Percentiles rank a stretch among this genome's conserved stretches.
Evolutionary conservation across 1,139 yeast species (phyloP).

Genomic region (Geotrichum reessii): DNA sequence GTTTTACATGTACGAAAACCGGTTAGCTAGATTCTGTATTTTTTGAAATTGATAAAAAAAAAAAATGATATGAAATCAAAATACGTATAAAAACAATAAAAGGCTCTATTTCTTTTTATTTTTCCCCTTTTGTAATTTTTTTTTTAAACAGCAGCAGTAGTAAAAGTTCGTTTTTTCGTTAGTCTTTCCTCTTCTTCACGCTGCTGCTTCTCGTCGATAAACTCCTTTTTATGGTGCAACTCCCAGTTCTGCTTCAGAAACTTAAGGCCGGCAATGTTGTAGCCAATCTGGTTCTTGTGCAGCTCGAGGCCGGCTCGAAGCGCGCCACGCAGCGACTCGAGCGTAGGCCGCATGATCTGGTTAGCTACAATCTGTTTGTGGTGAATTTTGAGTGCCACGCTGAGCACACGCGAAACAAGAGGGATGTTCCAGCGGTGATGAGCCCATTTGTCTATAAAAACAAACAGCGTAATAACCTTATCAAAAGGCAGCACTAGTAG

Average conservation of each 20-base stretch:
- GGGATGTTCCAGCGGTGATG: conserved; percentile 48
- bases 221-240: conserved; percentile 64
- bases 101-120: neutral
- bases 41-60: neutral
- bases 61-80: neutral
- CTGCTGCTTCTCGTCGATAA: conserved; percentile 64
- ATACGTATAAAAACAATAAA: no score
- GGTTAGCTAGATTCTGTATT: no score
- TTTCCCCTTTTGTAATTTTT: neutral
- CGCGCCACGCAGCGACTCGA: conserved; percentile 34
- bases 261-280: conserved; percentile 76
- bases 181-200: conserved; percentile 49
- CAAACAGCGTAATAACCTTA: conserved; percentile 62
- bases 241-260: conserved; percentile 76
- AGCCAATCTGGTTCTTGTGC: conserved; percentile 65
- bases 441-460: conserved; percentile 75
- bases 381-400: conserved; percentile 65
- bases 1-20: no score
- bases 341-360: conserved; percentile 35
- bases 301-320: conserved; percentile 43
- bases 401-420: conserved; percentile 65
- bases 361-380: conserved; percentile 57
- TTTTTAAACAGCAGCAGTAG: conserved; percentile 22
- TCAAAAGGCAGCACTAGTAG: conserved; percentile 85
- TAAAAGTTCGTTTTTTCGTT: conserved; percentile 62